Evolutionary conservation across 2,329 filamentous ascomycete species (phyloP).

Genomic region (Penicillium griseofulvum): DNA sequence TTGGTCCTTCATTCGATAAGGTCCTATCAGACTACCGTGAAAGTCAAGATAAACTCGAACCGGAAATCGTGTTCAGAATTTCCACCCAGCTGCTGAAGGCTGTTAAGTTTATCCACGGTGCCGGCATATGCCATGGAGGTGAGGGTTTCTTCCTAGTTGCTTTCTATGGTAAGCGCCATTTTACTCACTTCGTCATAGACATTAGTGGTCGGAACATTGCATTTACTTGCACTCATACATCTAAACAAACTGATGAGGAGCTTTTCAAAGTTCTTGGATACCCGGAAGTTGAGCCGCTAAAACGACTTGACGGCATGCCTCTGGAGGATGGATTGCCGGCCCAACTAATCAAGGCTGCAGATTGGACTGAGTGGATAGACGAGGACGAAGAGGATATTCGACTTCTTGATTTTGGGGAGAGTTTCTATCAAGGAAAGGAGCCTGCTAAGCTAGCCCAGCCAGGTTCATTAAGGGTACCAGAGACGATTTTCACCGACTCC

Average conservation of each 20-base stretch:
- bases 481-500: constrained; percentile 30
- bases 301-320: constrained; percentile 21
- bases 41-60: constrained; percentile 19
- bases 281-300: constrained; percentile 19
- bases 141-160: constrained; percentile 4
- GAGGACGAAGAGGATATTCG: constrained; percentile 27
- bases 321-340: constrained; percentile 21
- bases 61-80: constrained; percentile 27
- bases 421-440: constrained; percentile 22
- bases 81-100: constrained; percentile 28
- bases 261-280: constrained; percentile 19
- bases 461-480: constrained; percentile 27
- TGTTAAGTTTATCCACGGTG: constrained; percentile 28
- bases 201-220: constrained; percentile 30
- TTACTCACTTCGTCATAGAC: constrained; percentile 20
- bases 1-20: constrained; percentile 30
- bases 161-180: background rate
- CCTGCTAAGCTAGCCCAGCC: constrained; percentile 24
- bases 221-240: constrained; percentile 21
- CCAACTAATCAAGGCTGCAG: constrained; percentile 25
- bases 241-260: constrained; percentile 13
- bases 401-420: constrained; percentile 26
- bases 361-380: constrained; percentile 26
- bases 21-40: constrained; percentile 23
- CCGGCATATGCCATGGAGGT: constrained; percentile 34